Percentiles rank a stretch among this genome's conserved stretches.
phyloP scores from a whole-genome alignment of 768 basidiomycete species.

The Tulasnella sp. region DNA sequence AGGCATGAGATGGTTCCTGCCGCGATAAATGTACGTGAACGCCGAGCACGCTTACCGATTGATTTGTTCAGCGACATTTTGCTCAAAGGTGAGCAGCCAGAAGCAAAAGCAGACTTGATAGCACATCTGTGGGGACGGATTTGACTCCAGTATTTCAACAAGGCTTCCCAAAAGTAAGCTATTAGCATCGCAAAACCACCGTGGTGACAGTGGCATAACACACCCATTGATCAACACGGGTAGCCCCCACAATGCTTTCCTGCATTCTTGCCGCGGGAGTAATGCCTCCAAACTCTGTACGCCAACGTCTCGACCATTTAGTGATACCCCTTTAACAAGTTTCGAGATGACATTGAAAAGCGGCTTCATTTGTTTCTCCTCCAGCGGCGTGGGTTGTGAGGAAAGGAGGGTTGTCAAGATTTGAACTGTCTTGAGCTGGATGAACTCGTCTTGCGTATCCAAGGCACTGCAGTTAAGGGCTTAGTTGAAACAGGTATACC shows the following conservation, averaged over 20 bases:
- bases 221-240: slow-evolving; percentile 61
- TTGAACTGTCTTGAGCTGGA: slow-evolving; percentile 82
- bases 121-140: slow-evolving; percentile 83
- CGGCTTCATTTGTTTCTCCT: slow-evolving; percentile 43
- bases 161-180: slow-evolving; percentile 38
- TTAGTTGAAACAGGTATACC: background rate
- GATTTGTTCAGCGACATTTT: slow-evolving; percentile 70
- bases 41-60: slow-evolving; percentile 85
- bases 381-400: slow-evolving; percentile 41
- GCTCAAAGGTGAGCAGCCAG: slow-evolving; percentile 90
- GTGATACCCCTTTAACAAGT: slow-evolving; percentile 47
- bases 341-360: slow-evolving; percentile 50
- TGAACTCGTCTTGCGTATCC: slow-evolving; percentile 84
- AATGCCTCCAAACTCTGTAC: slow-evolving; percentile 86
- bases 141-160: slow-evolving; percentile 70
- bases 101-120: slow-evolving; percentile 90
- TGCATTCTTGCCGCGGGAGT: slow-evolving; percentile 67
- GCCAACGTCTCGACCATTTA: slow-evolving; percentile 66
- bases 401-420: slow-evolving; percentile 72
- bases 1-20: no score
- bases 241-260: slow-evolving; percentile 70
- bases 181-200: no score
- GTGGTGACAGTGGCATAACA: slow-evolving; percentile 15
- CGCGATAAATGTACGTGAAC: no score
- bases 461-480: slow-evolving; percentile 43